Evolutionary conservation across 2,329 filamentous ascomycete genomes (phyloP), one percentile per base, ranked within the genome.

Genomic region (Fusarium sp.): DNA sequence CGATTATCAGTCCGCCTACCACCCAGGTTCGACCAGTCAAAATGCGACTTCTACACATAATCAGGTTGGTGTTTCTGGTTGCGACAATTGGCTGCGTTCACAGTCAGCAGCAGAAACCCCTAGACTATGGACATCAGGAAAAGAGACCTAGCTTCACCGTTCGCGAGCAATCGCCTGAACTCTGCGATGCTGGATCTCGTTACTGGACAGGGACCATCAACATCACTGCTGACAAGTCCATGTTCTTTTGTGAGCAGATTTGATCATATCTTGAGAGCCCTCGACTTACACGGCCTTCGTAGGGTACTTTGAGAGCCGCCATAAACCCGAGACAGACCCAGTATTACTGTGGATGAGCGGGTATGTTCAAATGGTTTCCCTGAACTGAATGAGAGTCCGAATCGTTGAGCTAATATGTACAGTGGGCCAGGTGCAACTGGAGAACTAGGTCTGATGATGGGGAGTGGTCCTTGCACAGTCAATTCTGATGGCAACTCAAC

Each of bases 241-340:
- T 58, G 47, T 58, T 58, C 22, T 58, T 58, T 26, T 58, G 56
- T 54, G 19, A 13, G 51, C 2, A 10, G 6, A 17, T 10, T 13
- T 17, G 15, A 4, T 26, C 33, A 39, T 10, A n/a, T 19, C 1
- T 39, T 17, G 5, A 1, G 6, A 22, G 11, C 13, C 10, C 3
- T 17, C 10, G 21, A 24, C 46, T 50, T 9, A 50, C 21, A 8
- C 26, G 4, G 21, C 22, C 34, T 17, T 36, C 7, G 3, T 31
- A 62, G 54, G 59, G 59, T 62, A 47, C 28, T 62, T 62, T 38
- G 34, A 62, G 28, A 62, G 59, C n/a, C 59, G 54, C 4, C 24
- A 47, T 7, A 39, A 43, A 8, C 59, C 59, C 8, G 42, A 49
- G 22, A 62, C 46, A 11, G 59, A 51, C 13, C 59, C 59, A 3